Evolutionary conservation across 176 grass and related monocot genomes (phyloP).

Genomic region (Hyparrhenia diplandra): DNA sequence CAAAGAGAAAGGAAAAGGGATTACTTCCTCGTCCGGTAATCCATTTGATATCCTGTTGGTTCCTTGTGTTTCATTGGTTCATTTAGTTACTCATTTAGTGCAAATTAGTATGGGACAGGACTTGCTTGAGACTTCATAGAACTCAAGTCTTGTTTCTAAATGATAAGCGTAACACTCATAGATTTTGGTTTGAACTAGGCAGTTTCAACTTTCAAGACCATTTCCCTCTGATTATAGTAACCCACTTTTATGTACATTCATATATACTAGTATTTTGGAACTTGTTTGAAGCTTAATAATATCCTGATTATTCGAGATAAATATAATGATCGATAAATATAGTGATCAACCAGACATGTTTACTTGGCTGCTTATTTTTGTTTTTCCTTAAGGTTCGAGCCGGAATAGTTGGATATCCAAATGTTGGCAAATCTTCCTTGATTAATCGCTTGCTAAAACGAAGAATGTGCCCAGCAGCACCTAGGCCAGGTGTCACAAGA

Average conservation of each 20-base stretch:
- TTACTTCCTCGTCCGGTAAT: conserved; percentile 88
- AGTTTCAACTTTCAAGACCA: neutral
- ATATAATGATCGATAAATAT: too few species aligned
- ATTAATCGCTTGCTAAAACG: conserved; percentile 94
- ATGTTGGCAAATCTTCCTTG: conserved; percentile 96
- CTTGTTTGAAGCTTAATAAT: too few species aligned
- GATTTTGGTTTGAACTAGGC: conserved; percentile 1
- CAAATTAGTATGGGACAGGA: neutral
- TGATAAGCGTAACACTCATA: neutral
- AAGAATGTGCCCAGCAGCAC: conserved; percentile 96
- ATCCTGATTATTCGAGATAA: neutral
- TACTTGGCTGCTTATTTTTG: conserved; percentile 16
- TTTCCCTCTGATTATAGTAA: neutral
- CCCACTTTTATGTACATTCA: neutral
- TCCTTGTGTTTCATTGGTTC: neutral
- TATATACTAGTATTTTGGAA: neutral
- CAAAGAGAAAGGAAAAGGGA: conserved; percentile 85
- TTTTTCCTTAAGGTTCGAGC: conserved; percentile 60
- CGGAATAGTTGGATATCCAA: conserved; percentile 99
- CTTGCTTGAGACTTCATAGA: neutral
- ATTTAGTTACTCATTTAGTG: neutral
- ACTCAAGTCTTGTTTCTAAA: neutral
- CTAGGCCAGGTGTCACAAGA: conserved; percentile 96
- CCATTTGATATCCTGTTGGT: conserved; percentile 18
- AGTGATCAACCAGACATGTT: conserved; percentile 14